A percentile compares a stretch with the other conserved stretches of the same genome.
phyloP scores from a whole-genome alignment of 371 early-diverging fungal species.

The Chytridium lagenaria region DNA sequence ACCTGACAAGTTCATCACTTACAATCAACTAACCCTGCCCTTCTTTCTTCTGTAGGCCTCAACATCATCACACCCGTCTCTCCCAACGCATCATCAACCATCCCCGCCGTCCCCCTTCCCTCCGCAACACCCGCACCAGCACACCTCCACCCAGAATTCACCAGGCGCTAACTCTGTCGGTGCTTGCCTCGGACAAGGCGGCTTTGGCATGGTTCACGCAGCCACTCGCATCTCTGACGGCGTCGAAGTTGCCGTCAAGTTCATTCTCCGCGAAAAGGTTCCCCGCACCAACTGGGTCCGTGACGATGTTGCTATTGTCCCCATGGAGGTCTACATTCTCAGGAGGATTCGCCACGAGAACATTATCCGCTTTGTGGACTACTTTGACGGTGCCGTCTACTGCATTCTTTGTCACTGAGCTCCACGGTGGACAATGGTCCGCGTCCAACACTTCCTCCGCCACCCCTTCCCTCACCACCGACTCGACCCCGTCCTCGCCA shows the following conservation, averaged over 20 bases:
- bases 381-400: conserved; percentile 68
- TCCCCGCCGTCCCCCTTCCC: not conserved
- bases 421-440: conserved; percentile 78
- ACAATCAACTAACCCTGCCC: no score
- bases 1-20: no score
- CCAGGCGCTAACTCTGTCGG: conserved; percentile 29
- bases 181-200: conserved; percentile 73
- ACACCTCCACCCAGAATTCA: not conserved
- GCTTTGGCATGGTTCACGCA: conserved; percentile 78
- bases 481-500: conserved; percentile 19
- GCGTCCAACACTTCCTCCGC: not conserved
- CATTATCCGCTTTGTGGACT: conserved; percentile 72
- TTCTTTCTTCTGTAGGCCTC: no score
- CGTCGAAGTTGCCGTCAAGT: conserved; percentile 78
- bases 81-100: no score
- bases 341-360: conserved; percentile 61
- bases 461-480: not conserved
- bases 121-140: not conserved
- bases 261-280: conserved; percentile 71
- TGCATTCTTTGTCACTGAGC: conserved; percentile 79
- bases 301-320: conserved; percentile 66
- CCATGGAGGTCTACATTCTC: conserved; percentile 77
- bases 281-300: conserved; percentile 65
- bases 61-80: no score
- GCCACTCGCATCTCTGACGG: conserved; percentile 57